Base-by-base conservation (phyloP, 352 stramenopile species). In the Phytopythium cucurbitacearum region DNA sequence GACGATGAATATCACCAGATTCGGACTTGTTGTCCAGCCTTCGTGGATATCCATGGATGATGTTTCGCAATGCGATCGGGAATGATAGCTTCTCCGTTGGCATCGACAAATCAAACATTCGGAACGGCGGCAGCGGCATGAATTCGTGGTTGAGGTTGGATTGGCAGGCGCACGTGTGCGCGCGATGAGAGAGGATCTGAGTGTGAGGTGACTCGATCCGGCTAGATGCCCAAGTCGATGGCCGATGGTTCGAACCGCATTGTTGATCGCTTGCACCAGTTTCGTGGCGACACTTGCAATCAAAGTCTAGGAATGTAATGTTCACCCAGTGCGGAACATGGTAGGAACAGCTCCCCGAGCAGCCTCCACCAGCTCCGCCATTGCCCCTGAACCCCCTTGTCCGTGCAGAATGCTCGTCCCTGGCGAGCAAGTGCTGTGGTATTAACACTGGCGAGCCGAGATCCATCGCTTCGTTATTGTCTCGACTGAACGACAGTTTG, bases 241-340 rank as follows among this genome's bases (percentile, higher is more conserved):
- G 40, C 38, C 36, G 45, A 35, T 32, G 40, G 40, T 16, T 40
- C 33, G 9, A 8, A 21, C 5, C 1, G 39, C 13, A 5, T 10
- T 7, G 2, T 9, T 12, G 7, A 12, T 6, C 3, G 21, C 7
- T 3, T 34, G 28, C 4, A 3, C 21, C 21, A 28, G 21, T 28
- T 28, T 28, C 21, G 21, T 28, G 21, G 21, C 21, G 21, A 28
- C 81, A 92, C 33, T 57, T 57, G 43, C 84, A 91, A 33, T 88
- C 79, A 52, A 87, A 91, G 59, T 93, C 81, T 44, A 94, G 68
- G 57, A 95, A 97, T 11, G 76, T 89, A 32, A 97, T 79, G 56
- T 94, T 93, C 7, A 97, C 86, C 95, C 95, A 99, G 65, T 99
- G 96, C 0, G 96, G 96, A 28, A 98, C 80, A 48, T 98, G 91